phyloP scores from a whole-genome alignment of 805 yeast species.

The Ogataea methanolica region DNA sequence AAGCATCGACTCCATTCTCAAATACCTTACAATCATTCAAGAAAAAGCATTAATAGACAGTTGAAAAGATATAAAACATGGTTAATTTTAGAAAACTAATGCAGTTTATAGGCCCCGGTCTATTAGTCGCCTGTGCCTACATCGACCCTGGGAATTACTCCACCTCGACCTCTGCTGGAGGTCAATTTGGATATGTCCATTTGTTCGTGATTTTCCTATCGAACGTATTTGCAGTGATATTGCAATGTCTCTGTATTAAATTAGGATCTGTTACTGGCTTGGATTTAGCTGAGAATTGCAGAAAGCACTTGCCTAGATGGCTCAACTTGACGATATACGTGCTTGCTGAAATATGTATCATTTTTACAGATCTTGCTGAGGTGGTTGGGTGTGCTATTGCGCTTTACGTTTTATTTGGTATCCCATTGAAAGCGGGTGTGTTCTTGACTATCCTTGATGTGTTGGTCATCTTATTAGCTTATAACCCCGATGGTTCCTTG shows the following conservation, averaged over 20 bases:
- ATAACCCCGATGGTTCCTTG: conserved; percentile 73
- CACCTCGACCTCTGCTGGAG: conserved; percentile 86
- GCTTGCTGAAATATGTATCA: conserved; percentile 80
- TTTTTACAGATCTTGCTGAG: conserved; percentile 91
- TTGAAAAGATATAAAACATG: not conserved
- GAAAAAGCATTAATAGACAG: too few species aligned
- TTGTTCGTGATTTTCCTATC: conserved; percentile 70
- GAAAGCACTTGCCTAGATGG: conserved; percentile 63
- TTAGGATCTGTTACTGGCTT: conserved; percentile 87
- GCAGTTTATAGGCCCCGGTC: conserved; percentile 80
- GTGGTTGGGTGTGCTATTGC: conserved; percentile 93
- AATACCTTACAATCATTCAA: not conserved
- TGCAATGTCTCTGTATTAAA: conserved; percentile 80
- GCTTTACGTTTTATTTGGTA: conserved; percentile 65
- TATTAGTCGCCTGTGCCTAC: conserved; percentile 84
- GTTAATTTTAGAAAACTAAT: conserved; percentile 42
- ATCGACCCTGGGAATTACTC: conserved; percentile 95
- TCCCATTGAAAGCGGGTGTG: conserved; percentile 76
- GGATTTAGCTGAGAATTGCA: conserved; percentile 82
- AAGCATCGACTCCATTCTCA: too few species aligned
- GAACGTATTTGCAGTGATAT: conserved; percentile 77
- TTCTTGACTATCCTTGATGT: conserved; percentile 79
- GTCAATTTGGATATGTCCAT: conserved; percentile 67
- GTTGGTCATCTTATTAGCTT: conserved; percentile 69
- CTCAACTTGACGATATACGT: conserved; percentile 59